phyloP scores from a whole-genome alignment of 805 yeast genomes.

The Spathaspora arborariae region DNA sequence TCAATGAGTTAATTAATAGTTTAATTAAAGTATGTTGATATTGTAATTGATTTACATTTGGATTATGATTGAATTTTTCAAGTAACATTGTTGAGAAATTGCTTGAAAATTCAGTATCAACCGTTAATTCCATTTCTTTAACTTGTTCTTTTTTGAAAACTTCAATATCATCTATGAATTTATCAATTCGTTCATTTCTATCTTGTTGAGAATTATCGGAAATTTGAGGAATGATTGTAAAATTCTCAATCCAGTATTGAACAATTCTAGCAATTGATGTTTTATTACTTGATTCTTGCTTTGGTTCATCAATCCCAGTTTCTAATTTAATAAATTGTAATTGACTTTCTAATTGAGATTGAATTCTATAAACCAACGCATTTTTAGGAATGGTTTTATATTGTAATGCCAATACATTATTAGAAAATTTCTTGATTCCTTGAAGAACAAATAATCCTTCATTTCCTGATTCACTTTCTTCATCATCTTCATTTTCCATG shows the following conservation, averaged over 20 bases:
- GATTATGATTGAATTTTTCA: conserved; percentile 6
- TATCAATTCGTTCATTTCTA: background rate
- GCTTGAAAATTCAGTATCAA: background rate
- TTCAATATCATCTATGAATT: conserved; percentile 4
- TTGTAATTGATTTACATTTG: conserved; percentile 6
- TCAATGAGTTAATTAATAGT: conserved; percentile 12
- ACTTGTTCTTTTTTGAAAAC: conserved; percentile 2
- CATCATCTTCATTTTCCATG: conserved; percentile 11
- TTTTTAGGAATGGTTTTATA: conserved; percentile 25
- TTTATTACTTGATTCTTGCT: background rate
- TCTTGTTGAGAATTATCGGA: conserved; percentile 8
- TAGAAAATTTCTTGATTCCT: conserved; percentile 16
- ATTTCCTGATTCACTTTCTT: conserved; percentile 12
- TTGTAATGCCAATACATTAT: conserved; percentile 19
- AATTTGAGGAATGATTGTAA: conserved; percentile 17
- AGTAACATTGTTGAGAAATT: conserved; percentile 1
- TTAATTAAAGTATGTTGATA: conserved; percentile 9
- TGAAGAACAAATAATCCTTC: conserved; percentile 27
- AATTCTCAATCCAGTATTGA: conserved; percentile 19
- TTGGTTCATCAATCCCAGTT: conserved; percentile 2
- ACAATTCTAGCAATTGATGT: conserved; percentile 24
- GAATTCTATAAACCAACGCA: conserved; percentile 22
- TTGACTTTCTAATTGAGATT: conserved; percentile 20
- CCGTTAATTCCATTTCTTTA: background rate
- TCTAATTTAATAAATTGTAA: conserved; percentile 22